Conservation (phyloP, 2,329 filamentous ascomycete genomes). For the Xylariaceae sp. region DNA sequence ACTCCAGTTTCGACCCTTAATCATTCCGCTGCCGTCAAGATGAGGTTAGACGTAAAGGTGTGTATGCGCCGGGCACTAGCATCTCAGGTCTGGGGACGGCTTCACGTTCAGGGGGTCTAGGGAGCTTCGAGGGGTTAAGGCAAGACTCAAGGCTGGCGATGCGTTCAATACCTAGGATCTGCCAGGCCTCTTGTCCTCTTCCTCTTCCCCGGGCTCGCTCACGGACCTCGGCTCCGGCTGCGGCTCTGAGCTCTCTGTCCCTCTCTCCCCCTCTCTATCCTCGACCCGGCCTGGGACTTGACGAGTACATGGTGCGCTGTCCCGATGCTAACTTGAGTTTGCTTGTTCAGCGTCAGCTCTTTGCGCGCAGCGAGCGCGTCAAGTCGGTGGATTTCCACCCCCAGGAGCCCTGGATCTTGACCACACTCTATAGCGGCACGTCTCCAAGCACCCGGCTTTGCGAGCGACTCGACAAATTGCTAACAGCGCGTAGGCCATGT, state of each 20-base stretch:
- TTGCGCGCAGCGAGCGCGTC: conserved; percentile 88
- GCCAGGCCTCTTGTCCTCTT: background rate
- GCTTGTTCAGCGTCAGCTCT: conserved; percentile 63
- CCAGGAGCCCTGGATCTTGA: conserved; percentile 93
- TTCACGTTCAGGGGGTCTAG: background rate
- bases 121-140: background rate
- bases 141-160: background rate
- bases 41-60: conserved; percentile 33
- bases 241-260: background rate
- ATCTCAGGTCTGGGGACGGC: background rate
- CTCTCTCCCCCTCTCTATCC: background rate
- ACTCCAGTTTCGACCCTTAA: background rate
- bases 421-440: conserved; percentile 90
- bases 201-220: too few species aligned
- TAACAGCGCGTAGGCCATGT: conserved; percentile 66
- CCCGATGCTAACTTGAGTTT: conserved; percentile 13
- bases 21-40: conserved; percentile 23
- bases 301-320: background rate
- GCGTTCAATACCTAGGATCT: background rate
- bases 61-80: conserved; percentile 6
- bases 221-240: background rate
- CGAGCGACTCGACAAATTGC: conserved; percentile 10
- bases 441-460: conserved; percentile 7
- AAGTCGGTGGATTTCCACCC: conserved; percentile 96
- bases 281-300: background rate